These are phyloP conservation scores for Jackrogersella minutella DNA, from an alignment of 495 filamentous ascomycete species.

Conservation along the genomic window DNA sequence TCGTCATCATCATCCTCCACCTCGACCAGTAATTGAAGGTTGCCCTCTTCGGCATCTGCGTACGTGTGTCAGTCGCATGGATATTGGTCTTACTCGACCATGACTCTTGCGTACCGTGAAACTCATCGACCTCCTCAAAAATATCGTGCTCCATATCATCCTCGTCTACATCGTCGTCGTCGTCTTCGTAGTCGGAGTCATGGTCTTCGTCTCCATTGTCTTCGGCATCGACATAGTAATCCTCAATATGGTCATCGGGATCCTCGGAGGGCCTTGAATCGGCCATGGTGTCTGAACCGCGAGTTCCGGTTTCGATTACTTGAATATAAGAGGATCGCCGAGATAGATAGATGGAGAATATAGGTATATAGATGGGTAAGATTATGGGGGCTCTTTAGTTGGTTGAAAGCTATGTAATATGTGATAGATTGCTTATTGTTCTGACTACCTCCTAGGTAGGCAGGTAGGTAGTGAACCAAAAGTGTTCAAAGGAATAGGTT, in stretches of 20 bases:
- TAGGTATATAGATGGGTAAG: not conserved
- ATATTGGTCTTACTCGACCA: conserved; percentile 16
- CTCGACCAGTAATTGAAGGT: conserved; percentile 44
- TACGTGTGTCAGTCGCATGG: not conserved
- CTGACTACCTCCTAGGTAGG: not conserved
- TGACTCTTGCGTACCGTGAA: conserved; percentile 44
- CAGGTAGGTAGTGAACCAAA: too few species aligned
- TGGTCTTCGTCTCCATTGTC: conserved; percentile 51
- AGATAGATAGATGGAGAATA: not conserved
- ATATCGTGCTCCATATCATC: conserved; percentile 50
- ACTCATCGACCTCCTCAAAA: conserved; percentile 54
- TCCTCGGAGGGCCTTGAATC: conserved; percentile 35
- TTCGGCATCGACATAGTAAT: conserved; percentile 43
- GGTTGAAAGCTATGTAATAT: not conserved
- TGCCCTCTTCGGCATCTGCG: conserved; percentile 42
- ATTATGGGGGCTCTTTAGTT: not conserved
- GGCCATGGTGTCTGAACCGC: conserved; percentile 32
- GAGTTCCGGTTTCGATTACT: not conserved
- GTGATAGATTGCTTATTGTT: not conserved
- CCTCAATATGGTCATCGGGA: conserved; percentile 15
- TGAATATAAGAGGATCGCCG: not conserved
- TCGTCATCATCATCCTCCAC: conserved; percentile 47
- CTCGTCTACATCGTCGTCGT: conserved; percentile 51
- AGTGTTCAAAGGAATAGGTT: too few species aligned
- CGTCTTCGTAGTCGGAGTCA: conserved; percentile 61